Percentiles rank a stretch among this genome's conserved stretches.
phyloP scores from a whole-genome alignment of 306 rosid species.

The Vigna nakashimae region DNA sequence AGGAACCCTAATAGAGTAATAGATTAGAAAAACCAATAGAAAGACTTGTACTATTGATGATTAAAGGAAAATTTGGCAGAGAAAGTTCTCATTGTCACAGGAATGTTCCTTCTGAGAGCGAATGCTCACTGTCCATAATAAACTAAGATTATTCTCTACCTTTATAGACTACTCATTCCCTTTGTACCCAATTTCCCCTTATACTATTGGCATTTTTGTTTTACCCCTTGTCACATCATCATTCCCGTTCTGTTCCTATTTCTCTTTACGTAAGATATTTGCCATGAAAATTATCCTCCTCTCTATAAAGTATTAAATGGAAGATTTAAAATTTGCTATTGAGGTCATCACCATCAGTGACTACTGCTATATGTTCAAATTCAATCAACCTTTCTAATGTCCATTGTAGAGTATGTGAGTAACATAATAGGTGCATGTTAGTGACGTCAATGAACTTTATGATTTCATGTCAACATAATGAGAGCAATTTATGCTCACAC shows the following conservation, averaged over 20 bases:
- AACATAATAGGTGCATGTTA: slow-evolving; percentile 20
- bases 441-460: slow-evolving; percentile 22
- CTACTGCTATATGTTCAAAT: slow-evolving; percentile 12
- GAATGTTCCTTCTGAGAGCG: no score
- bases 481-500: slow-evolving; percentile 42
- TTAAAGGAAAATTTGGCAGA: no score
- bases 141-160: no score
- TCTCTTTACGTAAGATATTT: background rate
- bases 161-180: no score
- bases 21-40: no score
- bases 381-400: background rate
- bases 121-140: no score
- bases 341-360: background rate
- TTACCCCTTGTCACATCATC: background rate
- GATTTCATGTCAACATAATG: slow-evolving; percentile 17
- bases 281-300: background rate
- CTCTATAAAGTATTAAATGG: background rate
- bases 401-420: slow-evolving; percentile 11
- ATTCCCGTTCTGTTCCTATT: background rate
- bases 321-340: background rate
- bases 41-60: no score
- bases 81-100: no score
- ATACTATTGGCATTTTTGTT: no score
- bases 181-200: no score
- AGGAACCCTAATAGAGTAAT: no score